A percentile compares a stretch with the other conserved stretches of the same genome.
Conservation (phyloP, 2,329 filamentous ascomycete genomes). For the Xylariaceae sp. region DNA sequence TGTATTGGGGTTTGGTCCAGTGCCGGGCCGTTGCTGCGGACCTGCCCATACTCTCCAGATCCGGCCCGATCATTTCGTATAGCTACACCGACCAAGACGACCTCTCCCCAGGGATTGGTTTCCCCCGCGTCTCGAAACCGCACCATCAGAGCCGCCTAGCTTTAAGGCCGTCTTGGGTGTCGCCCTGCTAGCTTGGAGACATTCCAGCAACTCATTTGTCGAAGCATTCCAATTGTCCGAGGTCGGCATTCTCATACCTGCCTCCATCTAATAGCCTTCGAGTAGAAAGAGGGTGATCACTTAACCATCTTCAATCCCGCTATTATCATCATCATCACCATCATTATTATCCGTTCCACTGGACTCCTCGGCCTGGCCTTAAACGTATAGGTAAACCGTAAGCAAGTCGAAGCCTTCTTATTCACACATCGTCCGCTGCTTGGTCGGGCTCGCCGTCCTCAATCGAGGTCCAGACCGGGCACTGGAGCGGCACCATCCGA, state of each 20-base stretch:
- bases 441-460: conserved; percentile 10
- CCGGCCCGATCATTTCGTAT: conserved; percentile 9
- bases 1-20: conserved; percentile 11
- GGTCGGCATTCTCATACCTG: conserved; percentile 3
- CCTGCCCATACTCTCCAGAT: conserved; percentile 13
- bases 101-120: neutral
- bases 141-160: conserved; percentile 4
- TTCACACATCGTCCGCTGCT: conserved; percentile 6
- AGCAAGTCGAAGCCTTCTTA: conserved; percentile 8
- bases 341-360: neutral
- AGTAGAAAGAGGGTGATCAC: conserved; percentile 8
- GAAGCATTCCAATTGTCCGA: neutral
- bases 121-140: conserved; percentile 8
- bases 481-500: conserved; percentile 14
- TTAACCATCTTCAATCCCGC: conserved; percentile 6
- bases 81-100: conserved; percentile 11
- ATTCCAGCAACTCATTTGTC: conserved; percentile 13
- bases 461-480: conserved; percentile 2
- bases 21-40: conserved; percentile 17
- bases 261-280: conserved; percentile 9
- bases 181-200: conserved; percentile 3
- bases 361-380: neutral
- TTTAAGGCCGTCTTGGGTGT: conserved; percentile 4
- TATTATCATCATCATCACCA: neutral
- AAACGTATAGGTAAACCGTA: conserved; percentile 7